Evolutionary conservation across 164 flowering plant genomes (phyloP).

Genomic region (Umbilicus rupestris): DNA sequence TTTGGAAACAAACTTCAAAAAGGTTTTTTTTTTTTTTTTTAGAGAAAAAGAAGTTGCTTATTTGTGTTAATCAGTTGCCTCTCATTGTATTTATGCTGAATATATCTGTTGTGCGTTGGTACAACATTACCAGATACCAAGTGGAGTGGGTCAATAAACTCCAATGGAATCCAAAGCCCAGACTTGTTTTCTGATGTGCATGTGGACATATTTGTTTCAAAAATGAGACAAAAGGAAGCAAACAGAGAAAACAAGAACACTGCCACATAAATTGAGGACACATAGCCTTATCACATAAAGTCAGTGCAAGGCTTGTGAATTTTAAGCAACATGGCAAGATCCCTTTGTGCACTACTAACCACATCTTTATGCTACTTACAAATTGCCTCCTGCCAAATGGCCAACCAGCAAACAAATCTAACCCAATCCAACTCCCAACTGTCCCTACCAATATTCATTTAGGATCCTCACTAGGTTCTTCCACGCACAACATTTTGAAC

Average conservation of each 20-base stretch:
- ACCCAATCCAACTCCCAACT: constrained; percentile 4
- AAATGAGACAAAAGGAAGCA: constrained; percentile 6
- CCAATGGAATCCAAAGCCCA: neutral
- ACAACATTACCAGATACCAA: neutral
- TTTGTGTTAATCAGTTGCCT: no score
- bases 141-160: neutral
- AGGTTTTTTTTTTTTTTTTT: no score
- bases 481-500: neutral
- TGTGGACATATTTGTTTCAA: neutral
- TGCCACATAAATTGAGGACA: constrained; percentile 1
- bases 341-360: neutral
- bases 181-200: neutral
- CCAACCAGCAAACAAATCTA: constrained; percentile 5
- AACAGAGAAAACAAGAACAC: neutral
- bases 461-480: neutral
- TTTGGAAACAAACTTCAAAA: no score
- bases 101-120: neutral
- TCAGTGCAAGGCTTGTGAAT: neutral
- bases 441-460: neutral
- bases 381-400: constrained; percentile 1
- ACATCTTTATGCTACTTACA: neutral
- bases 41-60: no score
- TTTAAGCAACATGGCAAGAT: neutral
- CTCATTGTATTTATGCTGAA: no score
- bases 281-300: constrained; percentile 1